phyloP scores from a whole-genome alignment of 768 basidiomycete genomes.

The Fibroporia radiculosa region DNA sequence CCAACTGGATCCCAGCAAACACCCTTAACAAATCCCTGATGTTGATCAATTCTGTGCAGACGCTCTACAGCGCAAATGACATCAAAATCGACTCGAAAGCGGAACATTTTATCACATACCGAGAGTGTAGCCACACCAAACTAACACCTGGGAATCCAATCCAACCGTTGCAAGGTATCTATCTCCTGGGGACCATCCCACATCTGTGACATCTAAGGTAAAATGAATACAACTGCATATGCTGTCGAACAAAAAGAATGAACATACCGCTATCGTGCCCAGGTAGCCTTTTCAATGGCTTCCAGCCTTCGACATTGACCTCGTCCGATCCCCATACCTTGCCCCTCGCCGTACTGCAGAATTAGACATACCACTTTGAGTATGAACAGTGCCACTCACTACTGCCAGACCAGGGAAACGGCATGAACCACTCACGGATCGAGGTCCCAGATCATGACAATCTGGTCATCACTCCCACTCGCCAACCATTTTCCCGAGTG shows the following conservation, averaged over 20 bases:
- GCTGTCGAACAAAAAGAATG: not conserved
- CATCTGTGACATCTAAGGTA: slow-evolving; percentile 77
- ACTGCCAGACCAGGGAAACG: not conserved
- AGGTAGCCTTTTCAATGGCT: slow-evolving; percentile 82
- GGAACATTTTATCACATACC: slow-evolving; percentile 37
- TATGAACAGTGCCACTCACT: slow-evolving; percentile 2
- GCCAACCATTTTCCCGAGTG: slow-evolving; percentile 91
- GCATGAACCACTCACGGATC: slow-evolving; percentile 67
- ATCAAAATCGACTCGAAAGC: no score
- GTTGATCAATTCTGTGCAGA: slow-evolving; percentile 74
- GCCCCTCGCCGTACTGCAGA: slow-evolving; percentile 63
- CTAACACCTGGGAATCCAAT: slow-evolving; percentile 81
- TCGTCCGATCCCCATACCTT: slow-evolving; percentile 94
- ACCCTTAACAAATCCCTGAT: slow-evolving; percentile 97
- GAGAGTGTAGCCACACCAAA: slow-evolving; percentile 92
- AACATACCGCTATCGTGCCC: slow-evolving; percentile 87
- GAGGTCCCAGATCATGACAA: slow-evolving; percentile 95
- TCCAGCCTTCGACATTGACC: slow-evolving; percentile 96
- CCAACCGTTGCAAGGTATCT: slow-evolving; percentile 90
- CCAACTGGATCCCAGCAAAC: slow-evolving; percentile 99
- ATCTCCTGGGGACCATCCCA: slow-evolving; percentile 94
- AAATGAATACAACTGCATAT: not conserved
- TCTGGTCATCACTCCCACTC: slow-evolving; percentile 92
- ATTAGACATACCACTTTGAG: slow-evolving; percentile 6
- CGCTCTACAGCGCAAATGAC: no score